Conservation (phyloP, 2,329 filamentous ascomycete species). For the Periconia sp. region DNA sequence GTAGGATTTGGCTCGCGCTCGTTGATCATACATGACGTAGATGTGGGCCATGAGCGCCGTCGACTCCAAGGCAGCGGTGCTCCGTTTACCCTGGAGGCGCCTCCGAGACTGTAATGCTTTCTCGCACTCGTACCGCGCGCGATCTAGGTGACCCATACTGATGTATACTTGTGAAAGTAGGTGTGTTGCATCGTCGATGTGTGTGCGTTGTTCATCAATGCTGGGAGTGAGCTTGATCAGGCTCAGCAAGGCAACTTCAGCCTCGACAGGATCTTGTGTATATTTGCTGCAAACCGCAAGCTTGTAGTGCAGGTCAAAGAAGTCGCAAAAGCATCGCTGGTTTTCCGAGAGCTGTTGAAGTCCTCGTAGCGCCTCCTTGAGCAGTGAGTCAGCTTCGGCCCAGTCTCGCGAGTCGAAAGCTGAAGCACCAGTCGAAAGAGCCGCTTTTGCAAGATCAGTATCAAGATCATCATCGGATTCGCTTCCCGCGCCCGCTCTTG, state of each 20-base stretch:
- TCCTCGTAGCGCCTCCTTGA: constrained; percentile 32
- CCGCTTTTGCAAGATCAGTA: constrained; percentile 31
- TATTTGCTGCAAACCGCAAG: constrained; percentile 35
- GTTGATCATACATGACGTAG: constrained; percentile 24
- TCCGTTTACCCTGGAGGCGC: constrained; percentile 31
- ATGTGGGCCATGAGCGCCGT: constrained; percentile 37
- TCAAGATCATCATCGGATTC: constrained; percentile 33
- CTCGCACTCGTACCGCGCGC: constrained; percentile 30
- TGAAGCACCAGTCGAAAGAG: constrained; percentile 25
- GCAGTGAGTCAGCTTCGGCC: constrained; percentile 29
- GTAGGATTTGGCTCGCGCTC: constrained; percentile 26
- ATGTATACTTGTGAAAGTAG: constrained; percentile 33
- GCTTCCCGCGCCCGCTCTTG: constrained; percentile 1
- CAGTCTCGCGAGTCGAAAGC: constrained; percentile 30
- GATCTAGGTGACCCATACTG: constrained; percentile 24
- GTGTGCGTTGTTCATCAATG: constrained; percentile 20
- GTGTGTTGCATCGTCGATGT: constrained; percentile 27
- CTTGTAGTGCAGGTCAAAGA: constrained; percentile 32
- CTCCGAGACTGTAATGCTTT: constrained; percentile 31
- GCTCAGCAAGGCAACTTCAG: constrained; percentile 27
- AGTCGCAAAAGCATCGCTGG: constrained; percentile 26
- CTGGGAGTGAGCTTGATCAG: constrained; percentile 19
- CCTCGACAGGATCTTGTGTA: constrained; percentile 20
- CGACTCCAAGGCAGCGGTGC: constrained; percentile 29
- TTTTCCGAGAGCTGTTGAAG: constrained; percentile 24